Conservation (phyloP, 208 protist species). For the Leishmania mexicana region DNA sequence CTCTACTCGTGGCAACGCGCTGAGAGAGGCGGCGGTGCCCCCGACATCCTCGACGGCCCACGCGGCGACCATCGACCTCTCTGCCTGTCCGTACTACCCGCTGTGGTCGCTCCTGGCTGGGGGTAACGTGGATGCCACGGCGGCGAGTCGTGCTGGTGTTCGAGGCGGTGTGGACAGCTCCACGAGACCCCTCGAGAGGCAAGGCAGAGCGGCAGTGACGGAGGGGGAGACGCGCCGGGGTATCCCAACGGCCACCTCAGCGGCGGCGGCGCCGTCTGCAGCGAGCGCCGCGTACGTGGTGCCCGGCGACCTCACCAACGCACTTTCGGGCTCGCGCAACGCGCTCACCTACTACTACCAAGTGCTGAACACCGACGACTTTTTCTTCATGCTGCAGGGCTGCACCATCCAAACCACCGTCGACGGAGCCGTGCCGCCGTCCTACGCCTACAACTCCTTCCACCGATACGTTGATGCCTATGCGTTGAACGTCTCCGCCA, state of each 20-base stretch:
- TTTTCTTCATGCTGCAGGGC: conserved; percentile 40
- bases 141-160: neutral
- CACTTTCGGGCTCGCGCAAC: conserved; percentile 10
- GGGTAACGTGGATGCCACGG: neutral
- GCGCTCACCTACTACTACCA: conserved; percentile 27
- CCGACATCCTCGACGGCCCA: neutral
- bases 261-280: neutral
- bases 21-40: neutral
- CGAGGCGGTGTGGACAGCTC: neutral
- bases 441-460: conserved; percentile 18
- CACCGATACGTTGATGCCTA: conserved; percentile 13
- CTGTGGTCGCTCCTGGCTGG: conserved; percentile 1
- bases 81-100: conserved; percentile 3
- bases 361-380: conserved; percentile 10
- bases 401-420: conserved; percentile 35
- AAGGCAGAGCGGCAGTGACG: neutral
- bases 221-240: neutral
- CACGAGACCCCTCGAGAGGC: neutral
- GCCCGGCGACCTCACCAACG: neutral
- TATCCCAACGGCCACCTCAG: neutral
- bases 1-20: neutral
- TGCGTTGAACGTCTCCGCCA: neutral
- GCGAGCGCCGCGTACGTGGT: neutral
- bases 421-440: neutral
- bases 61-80: neutral